Evolutionary conservation across 179 eudicot species (phyloP), one percentile per base, ranked within the genome.

Genomic region (Actinidia polygama): DNA sequence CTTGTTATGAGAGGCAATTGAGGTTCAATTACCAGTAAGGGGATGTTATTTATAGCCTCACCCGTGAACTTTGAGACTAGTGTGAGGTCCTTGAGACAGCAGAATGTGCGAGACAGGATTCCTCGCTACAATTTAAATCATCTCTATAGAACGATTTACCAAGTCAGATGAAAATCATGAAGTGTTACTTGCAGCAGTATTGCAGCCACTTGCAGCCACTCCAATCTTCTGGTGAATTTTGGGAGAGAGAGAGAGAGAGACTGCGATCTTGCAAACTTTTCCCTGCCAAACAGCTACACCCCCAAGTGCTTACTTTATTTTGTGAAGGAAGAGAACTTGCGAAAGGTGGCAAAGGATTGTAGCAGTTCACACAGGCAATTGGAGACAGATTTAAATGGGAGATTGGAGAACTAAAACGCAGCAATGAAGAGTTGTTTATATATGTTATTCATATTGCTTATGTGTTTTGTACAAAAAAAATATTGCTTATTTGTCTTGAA

Each of bases 101-200:
- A 90, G 85, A 95, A 90, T 88, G 99, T 95, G 84, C 98, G 95
- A 77, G 99, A 92, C 80, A 90, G 98, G 90, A 95, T 97, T 83
- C 98, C 99, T 30, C 84, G 97, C 84, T 89, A 93, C 36, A 97
- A 91, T 84, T 78, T 97, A 87, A 98, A 93, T 75, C 91, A 87
- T 88, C 92, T 89, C 85, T 97, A 90, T 77, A 86, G 84, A 90
- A 90, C 91, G 83, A 89, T 97, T 75, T 83, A 83, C 80, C 98
- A 95, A 75, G 44, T 74, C 94, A 92, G 85, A 83, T 78, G 84
- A 98, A 97, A 50, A 95, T 97, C 80, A 84, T 89, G 70, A 95
- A 93, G 86, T 92, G 92, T 86, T 92, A 89, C 70, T 87, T 93
- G 0, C 94, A 94, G 81, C 98, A 95, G 87, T 84, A 92, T 26